Conservation (phyloP, 75 land plant genomes). For the Ceratopteris richardii region DNA sequence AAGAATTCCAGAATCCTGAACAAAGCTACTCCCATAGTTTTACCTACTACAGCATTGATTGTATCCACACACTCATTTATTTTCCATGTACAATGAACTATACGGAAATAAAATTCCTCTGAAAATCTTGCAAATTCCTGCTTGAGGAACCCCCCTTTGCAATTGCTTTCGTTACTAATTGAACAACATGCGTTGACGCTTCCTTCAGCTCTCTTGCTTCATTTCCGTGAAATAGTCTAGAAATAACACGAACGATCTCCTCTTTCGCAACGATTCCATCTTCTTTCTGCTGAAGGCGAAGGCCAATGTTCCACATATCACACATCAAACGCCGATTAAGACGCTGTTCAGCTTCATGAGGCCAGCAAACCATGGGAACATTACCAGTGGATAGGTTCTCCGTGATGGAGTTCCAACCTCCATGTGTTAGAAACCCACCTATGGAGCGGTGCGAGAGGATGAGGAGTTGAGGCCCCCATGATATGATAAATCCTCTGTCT, state of each 20-base stretch:
- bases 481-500: slow-evolving; percentile 30
- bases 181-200: slow-evolving; percentile 17
- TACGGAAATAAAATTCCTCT: too few species aligned
- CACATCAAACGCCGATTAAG: slow-evolving; percentile 34
- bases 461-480: slow-evolving; percentile 44
- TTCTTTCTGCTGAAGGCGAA: slow-evolving; percentile 21
- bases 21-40: too few species aligned
- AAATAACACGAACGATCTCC: slow-evolving; percentile 27
- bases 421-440: slow-evolving; percentile 44
- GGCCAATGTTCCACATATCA: slow-evolving; percentile 36
- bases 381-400: slow-evolving; percentile 17
- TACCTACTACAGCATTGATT: too few species aligned
- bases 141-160: slow-evolving; percentile 42
- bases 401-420: slow-evolving; percentile 37
- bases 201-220: too few species aligned
- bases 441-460: slow-evolving; percentile 32
- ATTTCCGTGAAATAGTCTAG: slow-evolving; percentile 15
- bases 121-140: too few species aligned
- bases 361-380: slow-evolving; percentile 31
- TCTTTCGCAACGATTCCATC: slow-evolving; percentile 9
- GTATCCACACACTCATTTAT: too few species aligned
- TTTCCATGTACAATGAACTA: too few species aligned
- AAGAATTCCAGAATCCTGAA: too few species aligned
- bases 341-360: slow-evolving; percentile 41
- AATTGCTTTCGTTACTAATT: slow-evolving; percentile 28